These are phyloP conservation scores for Stagonosporopsis vannaccii DNA, from an alignment of 2,329 filamentous ascomycete genomes.

Conservation along the genomic window DNA sequence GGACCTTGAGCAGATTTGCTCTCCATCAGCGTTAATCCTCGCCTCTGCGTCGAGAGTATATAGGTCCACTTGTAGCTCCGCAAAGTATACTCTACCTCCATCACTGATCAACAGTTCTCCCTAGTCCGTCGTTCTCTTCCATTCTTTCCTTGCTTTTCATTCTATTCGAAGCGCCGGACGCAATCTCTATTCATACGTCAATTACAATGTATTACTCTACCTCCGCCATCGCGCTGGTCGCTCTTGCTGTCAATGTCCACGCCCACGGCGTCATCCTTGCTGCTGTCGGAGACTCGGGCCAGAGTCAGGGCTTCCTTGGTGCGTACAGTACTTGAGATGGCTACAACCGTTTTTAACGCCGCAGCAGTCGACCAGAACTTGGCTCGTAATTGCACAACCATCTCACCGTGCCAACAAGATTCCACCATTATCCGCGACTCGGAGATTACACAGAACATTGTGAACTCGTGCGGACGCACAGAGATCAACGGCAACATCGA, in stretches of 20 bases:
- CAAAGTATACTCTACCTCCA: constrained; percentile 3
- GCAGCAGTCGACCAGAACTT: constrained; percentile 41
- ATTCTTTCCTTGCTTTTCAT: constrained; percentile 28
- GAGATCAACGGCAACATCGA: constrained; percentile 50
- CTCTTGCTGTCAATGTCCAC: constrained; percentile 37
- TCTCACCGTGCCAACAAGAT: constrained; percentile 50
- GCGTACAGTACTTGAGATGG: background rate
- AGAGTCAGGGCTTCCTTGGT: constrained; percentile 45
- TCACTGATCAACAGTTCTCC: constrained; percentile 9
- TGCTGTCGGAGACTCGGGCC: constrained; percentile 38
- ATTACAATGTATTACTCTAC: constrained; percentile 39
- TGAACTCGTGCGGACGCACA: constrained; percentile 48
- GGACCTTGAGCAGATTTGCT: constrained; percentile 15
- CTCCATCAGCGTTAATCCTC: background rate
- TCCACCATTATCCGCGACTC: constrained; percentile 47
- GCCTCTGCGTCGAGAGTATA: constrained; percentile 21
- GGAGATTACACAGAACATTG: constrained; percentile 49
- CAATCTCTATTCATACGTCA: constrained; percentile 21
- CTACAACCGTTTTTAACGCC: constrained; percentile 5
- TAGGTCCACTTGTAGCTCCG: constrained; percentile 14
- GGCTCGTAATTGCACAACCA: constrained; percentile 49
- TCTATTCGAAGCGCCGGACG: constrained; percentile 40
- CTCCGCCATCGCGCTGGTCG: constrained; percentile 40
- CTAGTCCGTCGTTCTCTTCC: constrained; percentile 21
- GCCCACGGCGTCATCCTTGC: constrained; percentile 43